Percentiles rank a stretch among this genome's conserved stretches.
Conservation (phyloP, 23 red algal genomes). For the Agarophyton chilense region DNA sequence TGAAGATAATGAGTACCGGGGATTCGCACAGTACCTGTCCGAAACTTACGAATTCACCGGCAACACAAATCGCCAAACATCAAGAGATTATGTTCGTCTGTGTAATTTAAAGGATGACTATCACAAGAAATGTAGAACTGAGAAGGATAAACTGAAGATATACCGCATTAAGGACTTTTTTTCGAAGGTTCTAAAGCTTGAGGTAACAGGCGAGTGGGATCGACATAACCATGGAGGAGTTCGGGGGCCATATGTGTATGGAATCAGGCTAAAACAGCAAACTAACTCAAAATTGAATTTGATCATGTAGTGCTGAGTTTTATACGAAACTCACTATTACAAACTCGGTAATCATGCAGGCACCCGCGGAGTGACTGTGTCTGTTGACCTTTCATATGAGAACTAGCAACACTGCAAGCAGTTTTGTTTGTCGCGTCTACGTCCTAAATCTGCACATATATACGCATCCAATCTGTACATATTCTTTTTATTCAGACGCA, state of each 20-base stretch:
- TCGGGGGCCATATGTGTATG: conserved; percentile 96
- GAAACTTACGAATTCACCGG: conserved; percentile 84
- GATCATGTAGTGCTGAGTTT: too few species aligned
- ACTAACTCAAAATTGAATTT: not conserved
- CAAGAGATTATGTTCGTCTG: conserved; percentile 91
- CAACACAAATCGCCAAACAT: conserved; percentile 73
- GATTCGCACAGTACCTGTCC: conserved; percentile 63
- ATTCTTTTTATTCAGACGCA: too few species aligned
- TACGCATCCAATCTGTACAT: not conserved
- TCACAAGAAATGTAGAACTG: conserved; percentile 73
- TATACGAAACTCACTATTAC: not conserved
- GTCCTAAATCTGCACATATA: not conserved
- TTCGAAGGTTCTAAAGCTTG: conserved; percentile 84
- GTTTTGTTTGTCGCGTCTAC: not conserved
- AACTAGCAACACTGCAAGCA: not conserved
- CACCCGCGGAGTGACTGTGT: too few species aligned
- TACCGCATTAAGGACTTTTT: conserved; percentile 95
- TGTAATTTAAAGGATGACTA: conserved; percentile 93
- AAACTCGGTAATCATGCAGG: not conserved
- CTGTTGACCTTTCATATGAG: too few species aligned
- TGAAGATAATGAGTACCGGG: conserved; percentile 49
- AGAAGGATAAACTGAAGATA: conserved; percentile 79
- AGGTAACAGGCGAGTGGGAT: conserved; percentile 99
- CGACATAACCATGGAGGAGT: conserved; percentile 95
- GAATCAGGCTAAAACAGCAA: conserved; percentile 43